Base-by-base conservation (phyloP, 2,329 filamentous ascomycete genomes). In the Penicillium sp. region DNA sequence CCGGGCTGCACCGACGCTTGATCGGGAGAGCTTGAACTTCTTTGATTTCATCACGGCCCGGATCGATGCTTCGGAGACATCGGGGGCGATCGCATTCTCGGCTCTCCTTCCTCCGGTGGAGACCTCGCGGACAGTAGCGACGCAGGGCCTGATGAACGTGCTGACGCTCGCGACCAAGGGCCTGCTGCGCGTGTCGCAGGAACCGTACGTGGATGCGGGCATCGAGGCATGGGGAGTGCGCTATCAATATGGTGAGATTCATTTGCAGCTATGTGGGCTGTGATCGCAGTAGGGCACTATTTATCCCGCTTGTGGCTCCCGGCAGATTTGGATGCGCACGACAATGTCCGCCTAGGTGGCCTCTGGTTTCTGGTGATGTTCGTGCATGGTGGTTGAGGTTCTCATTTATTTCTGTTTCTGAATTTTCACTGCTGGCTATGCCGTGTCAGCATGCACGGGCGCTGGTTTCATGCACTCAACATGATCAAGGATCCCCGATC, bases 101-200 rank as follows among this genome's bases (percentile, higher is more conserved):
- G 70, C 80, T 33, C 67, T 95, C 7, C 78, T 93, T 30, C 73
- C 78, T n/a, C 76, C 80, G 0, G 57, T 58, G 7, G 65, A 71
- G 28, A 79, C 77, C 19, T 71, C 62, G 28, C 75, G 71, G 23
- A 69, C 78, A 19, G 80, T 87, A 9, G 86, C 84, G 7, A 81
- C 85, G 2, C 85, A 89, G 60, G 87, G 81, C 0, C 84, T 87
- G 58, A 79, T 85, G 67, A 86, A 93, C 60, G 74, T 87, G 2
- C 75, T 94, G 10, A 74, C 77, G 8, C 73, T 93, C 29, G 82
- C 79, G 4, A 87, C 80, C 2, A 87, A 82, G 64, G 75, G 75
- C 2, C 62, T 77, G 39, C 67, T 91, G 30, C 60, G 67, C 13
- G 79, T 90, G 4, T 65, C 76, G 46, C 88, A 94, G 64, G 64